Conservation (phyloP, 495 filamentous ascomycete genomes). For the Aspergillus mulundensis region DNA sequence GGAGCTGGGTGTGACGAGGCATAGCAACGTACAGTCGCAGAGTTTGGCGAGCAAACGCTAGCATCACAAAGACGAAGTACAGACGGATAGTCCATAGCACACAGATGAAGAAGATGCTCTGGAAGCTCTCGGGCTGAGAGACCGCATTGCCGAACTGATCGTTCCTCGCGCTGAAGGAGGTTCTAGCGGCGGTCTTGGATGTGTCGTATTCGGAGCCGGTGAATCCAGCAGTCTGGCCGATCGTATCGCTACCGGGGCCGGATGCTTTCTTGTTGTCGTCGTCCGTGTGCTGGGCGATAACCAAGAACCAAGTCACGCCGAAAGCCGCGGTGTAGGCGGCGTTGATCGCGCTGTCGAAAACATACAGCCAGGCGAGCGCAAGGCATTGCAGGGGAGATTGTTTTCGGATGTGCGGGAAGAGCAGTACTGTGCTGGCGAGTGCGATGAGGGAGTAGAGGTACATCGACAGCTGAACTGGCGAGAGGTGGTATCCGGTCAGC, state of each 20-base stretch:
- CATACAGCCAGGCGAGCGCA: constrained; percentile 69
- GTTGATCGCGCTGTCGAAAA: constrained; percentile 76
- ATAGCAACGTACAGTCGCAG: constrained; percentile 53
- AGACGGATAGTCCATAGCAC: constrained; percentile 65
- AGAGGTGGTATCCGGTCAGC: constrained; percentile 66
- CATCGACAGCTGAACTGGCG: constrained; percentile 67
- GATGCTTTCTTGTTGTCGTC: constrained; percentile 38
- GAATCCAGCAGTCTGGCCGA: constrained; percentile 65
- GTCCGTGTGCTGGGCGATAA: constrained; percentile 54
- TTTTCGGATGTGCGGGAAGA: constrained; percentile 67
- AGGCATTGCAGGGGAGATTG: constrained; percentile 65
- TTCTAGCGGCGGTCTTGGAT: constrained; percentile 22
- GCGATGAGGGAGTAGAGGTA: constrained; percentile 79
- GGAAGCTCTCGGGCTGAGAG: constrained; percentile 64
- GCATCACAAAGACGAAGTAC: constrained; percentile 76
- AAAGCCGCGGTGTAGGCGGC: constrained; percentile 74
- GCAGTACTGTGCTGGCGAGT: constrained; percentile 55
- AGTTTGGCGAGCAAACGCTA: constrained; percentile 71
- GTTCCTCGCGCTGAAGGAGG: constrained; percentile 26
- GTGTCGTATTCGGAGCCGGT: constrained; percentile 63
- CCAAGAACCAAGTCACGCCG: constrained; percentile 76
- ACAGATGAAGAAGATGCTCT: constrained; percentile 69
- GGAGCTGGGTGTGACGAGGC: constrained; percentile 42
- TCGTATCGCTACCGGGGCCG: constrained; percentile 47
- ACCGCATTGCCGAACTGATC: constrained; percentile 47